Evolutionary conservation across 176 grass and related monocot species (phyloP).

Genomic region (Eleusine coracana): DNA sequence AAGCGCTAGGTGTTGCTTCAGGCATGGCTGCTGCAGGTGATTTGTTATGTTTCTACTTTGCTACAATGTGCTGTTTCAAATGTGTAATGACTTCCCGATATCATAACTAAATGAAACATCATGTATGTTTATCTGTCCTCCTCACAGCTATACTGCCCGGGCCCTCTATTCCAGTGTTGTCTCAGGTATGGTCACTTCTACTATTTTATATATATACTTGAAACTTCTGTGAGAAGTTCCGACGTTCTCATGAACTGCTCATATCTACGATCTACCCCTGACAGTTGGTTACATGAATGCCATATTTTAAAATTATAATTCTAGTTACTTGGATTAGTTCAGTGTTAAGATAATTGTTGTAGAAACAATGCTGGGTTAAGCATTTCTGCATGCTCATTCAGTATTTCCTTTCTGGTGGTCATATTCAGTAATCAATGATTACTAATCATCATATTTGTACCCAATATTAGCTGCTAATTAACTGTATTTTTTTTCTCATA

Average conservation of each 20-base stretch:
- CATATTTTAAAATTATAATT: background rate
- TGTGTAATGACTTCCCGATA: constrained; percentile 19
- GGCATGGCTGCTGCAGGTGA: constrained; percentile 94
- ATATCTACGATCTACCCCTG: background rate
- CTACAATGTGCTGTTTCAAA: constrained; percentile 15
- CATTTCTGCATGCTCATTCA: background rate
- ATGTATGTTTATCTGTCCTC: constrained; percentile 21
- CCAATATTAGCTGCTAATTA: background rate
- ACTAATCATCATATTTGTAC: background rate
- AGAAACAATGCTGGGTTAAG: constrained; percentile 14
- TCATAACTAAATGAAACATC: constrained; percentile 6
- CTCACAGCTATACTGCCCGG: constrained; percentile 77
- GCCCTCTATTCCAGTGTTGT: constrained; percentile 87
- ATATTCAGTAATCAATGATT: background rate
- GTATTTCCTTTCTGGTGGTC: constrained; percentile 4
- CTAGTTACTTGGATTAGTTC: background rate
- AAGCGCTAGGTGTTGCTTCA: constrained; percentile 83
- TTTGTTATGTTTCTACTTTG: background rate
- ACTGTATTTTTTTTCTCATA: background rate
- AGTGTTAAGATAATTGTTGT: constrained; percentile 1
- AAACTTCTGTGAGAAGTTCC: background rate
- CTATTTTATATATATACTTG: constrained; percentile 3
- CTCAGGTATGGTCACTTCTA: constrained; percentile 59
- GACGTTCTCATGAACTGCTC: background rate
- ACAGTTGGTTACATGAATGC: background rate